A percentile compares a stretch with the other conserved stretches of the same genome.
Evolutionary conservation across 169 alveolate genomes (phyloP).

Genomic region (Plasmodium chabaudi): DNA sequence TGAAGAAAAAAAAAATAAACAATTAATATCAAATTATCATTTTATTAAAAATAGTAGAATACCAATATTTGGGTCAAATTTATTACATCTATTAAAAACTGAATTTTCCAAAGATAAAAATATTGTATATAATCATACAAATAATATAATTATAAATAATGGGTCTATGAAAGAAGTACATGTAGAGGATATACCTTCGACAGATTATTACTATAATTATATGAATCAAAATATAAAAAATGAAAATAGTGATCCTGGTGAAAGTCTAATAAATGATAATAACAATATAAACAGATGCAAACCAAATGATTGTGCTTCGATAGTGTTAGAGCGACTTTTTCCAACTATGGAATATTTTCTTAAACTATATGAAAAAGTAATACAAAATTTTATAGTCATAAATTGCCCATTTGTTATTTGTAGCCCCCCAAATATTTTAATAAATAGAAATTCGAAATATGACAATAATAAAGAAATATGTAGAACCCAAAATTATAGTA

Average conservation of each 20-base stretch:
- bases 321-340: conserved; percentile 10
- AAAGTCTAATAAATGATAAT: background rate
- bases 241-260: background rate
- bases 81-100: conserved; percentile 10
- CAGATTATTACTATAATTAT: too few species aligned
- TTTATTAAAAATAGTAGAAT: conserved; percentile 5
- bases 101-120: conserved; percentile 36
- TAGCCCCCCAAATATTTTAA: conserved; percentile 11
- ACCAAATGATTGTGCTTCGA: background rate
- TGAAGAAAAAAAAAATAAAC: conserved; percentile 6
- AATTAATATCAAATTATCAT: background rate
- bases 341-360: conserved; percentile 57
- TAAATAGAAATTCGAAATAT: conserved; percentile 14
- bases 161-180: conserved; percentile 3
- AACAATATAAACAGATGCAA: background rate
- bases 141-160: conserved; percentile 3
- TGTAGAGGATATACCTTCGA: background rate
- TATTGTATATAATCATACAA: conserved; percentile 12
- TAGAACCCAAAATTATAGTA: background rate
- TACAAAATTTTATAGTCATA: conserved; percentile 28
- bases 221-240: background rate
- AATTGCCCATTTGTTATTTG: conserved; percentile 39
- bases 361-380: conserved; percentile 1
- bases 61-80: conserved; percentile 42
- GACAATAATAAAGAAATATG: too few species aligned